phyloP scores from a whole-genome alignment of 495 filamentous ascomycete genomes.

The Penicillium herquei region DNA sequence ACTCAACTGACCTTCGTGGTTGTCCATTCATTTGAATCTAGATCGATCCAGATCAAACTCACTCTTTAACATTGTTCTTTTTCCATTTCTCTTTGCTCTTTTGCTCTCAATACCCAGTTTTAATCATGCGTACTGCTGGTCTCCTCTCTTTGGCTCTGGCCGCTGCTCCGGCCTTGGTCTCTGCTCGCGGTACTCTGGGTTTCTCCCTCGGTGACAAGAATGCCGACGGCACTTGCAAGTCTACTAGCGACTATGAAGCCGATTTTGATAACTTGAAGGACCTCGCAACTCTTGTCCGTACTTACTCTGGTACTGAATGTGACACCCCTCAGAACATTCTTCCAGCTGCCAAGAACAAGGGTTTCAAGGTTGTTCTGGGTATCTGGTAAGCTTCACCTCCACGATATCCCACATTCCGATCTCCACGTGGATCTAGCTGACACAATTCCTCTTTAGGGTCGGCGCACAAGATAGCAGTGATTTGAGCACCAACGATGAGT shows the following conservation, averaged over 20 bases:
- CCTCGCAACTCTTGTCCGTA: constrained; percentile 60
- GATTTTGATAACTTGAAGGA: constrained; percentile 64
- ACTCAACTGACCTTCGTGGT: neutral
- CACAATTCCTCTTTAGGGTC: constrained; percentile 47
- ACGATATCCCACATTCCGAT: neutral
- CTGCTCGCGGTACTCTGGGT: constrained; percentile 46
- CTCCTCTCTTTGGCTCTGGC: constrained; percentile 41
- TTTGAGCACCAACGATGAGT: constrained; percentile 47
- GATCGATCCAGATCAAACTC: too few relatives aligned
- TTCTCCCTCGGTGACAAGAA: constrained; percentile 51
- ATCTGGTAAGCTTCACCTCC: constrained; percentile 58
- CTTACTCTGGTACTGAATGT: constrained; percentile 66
- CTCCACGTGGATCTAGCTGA: neutral
- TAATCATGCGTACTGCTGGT: constrained; percentile 45
- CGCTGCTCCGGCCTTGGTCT: constrained; percentile 40
- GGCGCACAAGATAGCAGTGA: constrained; percentile 38
- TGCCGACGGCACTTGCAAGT: constrained; percentile 63
- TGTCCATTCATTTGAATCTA: neutral
- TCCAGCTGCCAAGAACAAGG: constrained; percentile 67
- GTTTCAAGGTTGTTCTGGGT: constrained; percentile 73
- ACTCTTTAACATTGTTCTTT: constrained; percentile 1
- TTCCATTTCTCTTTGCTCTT: constrained; percentile 1
- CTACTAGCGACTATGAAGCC: constrained; percentile 57
- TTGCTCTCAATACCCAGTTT: constrained; percentile 8
- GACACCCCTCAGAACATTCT: constrained; percentile 64